Percentiles rank a stretch among this genome's conserved stretches.
Evolutionary conservation across 2,329 filamentous ascomycete genomes (phyloP).

Genomic region (Pseudofabraea citricarpa): DNA sequence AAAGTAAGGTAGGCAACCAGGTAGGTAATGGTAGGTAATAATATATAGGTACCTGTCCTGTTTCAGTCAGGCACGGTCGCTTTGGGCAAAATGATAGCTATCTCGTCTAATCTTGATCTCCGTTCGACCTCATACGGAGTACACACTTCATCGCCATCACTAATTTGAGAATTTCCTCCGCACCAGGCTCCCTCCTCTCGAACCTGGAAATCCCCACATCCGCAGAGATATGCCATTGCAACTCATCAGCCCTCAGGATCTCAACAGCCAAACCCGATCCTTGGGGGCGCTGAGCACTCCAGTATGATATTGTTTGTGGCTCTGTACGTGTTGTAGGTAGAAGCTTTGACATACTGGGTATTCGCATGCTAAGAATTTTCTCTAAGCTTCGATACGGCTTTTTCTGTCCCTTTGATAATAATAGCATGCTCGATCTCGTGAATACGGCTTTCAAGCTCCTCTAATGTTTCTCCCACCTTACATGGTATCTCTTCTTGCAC

Average conservation of each 20-base stretch:
- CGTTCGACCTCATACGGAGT: too few species aligned
- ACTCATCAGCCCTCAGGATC: too few species aligned
- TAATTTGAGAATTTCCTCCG: too few species aligned
- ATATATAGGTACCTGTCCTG: too few species aligned
- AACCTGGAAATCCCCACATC: background rate
- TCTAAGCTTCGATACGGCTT: slow-evolving; percentile 37
- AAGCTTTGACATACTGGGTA: background rate
- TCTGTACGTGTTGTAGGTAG: background rate
- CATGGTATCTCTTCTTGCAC: slow-evolving; percentile 64
- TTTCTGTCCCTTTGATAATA: slow-evolving; percentile 69
- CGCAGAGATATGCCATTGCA: slow-evolving; percentile 3
- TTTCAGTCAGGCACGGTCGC: too few species aligned
- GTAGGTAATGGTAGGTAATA: too few species aligned
- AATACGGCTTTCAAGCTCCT: slow-evolving; percentile 66
- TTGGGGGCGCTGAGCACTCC: too few species aligned
- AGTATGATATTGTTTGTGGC: slow-evolving; percentile 1
- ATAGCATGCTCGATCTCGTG: slow-evolving; percentile 72
- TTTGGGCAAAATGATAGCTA: too few species aligned
- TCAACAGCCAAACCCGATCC: too few species aligned
- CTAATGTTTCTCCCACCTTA: slow-evolving; percentile 58
- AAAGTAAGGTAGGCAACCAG: too few species aligned
- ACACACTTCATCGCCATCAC: too few species aligned
- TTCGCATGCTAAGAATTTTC: slow-evolving; percentile 9
- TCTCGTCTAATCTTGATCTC: too few species aligned
- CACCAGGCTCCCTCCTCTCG: slow-evolving; percentile 2